Percentiles rank a stretch among this genome's conserved stretches.
These are phyloP conservation scores for Pleoardoris graminearum DNA, from an alignment of 2,329 filamentous ascomycete genomes.

Conservation along the genomic window DNA sequence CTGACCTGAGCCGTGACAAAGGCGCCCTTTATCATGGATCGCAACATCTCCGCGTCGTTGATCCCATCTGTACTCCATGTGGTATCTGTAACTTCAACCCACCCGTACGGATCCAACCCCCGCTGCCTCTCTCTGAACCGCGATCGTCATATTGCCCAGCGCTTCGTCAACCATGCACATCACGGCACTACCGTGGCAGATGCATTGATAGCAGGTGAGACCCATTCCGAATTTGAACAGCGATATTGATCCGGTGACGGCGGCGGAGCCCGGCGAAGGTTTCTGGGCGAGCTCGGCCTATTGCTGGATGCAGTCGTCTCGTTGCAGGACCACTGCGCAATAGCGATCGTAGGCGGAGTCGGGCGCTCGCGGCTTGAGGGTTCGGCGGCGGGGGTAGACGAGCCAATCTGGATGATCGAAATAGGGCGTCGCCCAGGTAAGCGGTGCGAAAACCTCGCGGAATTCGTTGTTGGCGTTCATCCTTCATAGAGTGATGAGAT, in stretches of 20 bases:
- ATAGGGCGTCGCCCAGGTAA: slow-evolving; percentile 28
- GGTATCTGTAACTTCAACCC: slow-evolving; percentile 5
- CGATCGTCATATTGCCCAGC: slow-evolving; percentile 24
- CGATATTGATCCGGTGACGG: slow-evolving; percentile 18
- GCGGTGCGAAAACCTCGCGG: slow-evolving; percentile 24
- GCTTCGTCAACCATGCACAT: slow-evolving; percentile 70
- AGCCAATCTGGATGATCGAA: slow-evolving; percentile 27
- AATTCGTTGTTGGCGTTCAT: slow-evolving; percentile 16
- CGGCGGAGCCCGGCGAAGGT: slow-evolving; percentile 16
- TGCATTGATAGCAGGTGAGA: slow-evolving; percentile 67
- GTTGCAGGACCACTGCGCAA: slow-evolving; percentile 20
- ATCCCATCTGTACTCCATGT: slow-evolving; percentile 8
- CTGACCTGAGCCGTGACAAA: slow-evolving; percentile 29
- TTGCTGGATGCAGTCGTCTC: slow-evolving; percentile 21
- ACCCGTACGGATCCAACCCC: no score
- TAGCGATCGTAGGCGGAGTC: slow-evolving; percentile 17
- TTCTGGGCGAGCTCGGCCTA: slow-evolving; percentile 29
- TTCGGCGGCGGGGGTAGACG: slow-evolving; percentile 19
- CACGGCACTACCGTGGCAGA: slow-evolving; percentile 70
- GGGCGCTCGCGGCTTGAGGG: slow-evolving; percentile 4
- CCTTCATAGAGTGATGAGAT: no score
- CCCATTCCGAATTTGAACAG: slow-evolving; percentile 25
- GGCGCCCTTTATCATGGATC: slow-evolving; percentile 22
- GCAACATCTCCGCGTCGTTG: slow-evolving; percentile 12
- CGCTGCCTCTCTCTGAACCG: slow-evolving; percentile 17